Conservation (phyloP, 75 land plant species). For the Pinus taeda region DNA sequence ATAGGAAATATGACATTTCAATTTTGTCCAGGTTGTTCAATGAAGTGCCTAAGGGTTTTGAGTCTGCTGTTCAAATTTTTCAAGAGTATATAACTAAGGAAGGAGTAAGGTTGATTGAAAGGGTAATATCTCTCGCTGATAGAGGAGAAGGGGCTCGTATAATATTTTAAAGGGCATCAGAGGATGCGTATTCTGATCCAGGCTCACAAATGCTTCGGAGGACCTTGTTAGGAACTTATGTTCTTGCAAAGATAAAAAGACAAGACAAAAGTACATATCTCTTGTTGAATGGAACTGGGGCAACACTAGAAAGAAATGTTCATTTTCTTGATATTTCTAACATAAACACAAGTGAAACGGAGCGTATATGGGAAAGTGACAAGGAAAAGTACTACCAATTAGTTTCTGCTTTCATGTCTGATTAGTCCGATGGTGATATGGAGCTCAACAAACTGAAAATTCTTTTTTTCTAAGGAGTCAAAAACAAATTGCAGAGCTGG, state of each 20-base stretch:
- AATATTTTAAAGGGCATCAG: conserved; percentile 92
- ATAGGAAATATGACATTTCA: no score
- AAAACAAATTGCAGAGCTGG: conserved; percentile 80
- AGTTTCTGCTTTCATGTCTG: conserved; percentile 87
- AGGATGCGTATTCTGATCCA: conserved; percentile 96
- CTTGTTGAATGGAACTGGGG: conserved; percentile 87
- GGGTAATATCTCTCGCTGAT: conserved; percentile 81
- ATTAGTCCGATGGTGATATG: conserved; percentile 66
- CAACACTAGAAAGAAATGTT: conserved; percentile 88
- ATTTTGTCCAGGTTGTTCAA: no score
- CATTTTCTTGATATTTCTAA: conserved; percentile 92
- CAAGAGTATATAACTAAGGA: no score
- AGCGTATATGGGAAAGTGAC: conserved; percentile 93
- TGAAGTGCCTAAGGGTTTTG: no score
- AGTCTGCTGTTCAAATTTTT: no score
- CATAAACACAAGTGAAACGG: conserved; percentile 78
- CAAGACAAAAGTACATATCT: conserved; percentile 59
- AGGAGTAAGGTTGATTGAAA: no score
- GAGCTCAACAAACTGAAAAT: conserved; percentile 54
- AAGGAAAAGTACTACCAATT: conserved; percentile 83
- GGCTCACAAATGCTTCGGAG: conserved; percentile 94
- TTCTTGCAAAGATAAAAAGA: conserved; percentile 78
- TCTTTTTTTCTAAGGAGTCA: conserved; percentile 83
- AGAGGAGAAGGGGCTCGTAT: conserved; percentile 46
- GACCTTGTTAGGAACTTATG: conserved; percentile 81